Evolutionary conservation across 345 rosid species (phyloP).

Genomic region (Iberis pinnata): DNA sequence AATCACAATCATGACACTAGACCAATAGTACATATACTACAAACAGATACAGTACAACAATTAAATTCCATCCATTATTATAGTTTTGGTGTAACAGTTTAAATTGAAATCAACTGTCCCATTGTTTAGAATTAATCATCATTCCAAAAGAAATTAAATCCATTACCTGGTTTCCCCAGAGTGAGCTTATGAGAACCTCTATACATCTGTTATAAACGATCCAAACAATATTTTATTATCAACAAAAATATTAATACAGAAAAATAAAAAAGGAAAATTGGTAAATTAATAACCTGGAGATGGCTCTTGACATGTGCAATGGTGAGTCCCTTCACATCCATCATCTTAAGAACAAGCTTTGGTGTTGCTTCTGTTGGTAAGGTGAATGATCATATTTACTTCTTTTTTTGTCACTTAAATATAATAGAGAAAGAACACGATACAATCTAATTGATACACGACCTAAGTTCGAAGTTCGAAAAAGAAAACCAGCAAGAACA

Average conservation of each 20-base stretch:
- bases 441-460: too few relatives aligned
- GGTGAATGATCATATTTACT: too few relatives aligned
- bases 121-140: too few relatives aligned
- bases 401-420: too few relatives aligned
- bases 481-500: too few relatives aligned
- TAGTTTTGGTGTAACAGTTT: background rate
- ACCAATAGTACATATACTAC: slow-evolving; percentile 31
- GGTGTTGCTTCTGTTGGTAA: slow-evolving; percentile 82
- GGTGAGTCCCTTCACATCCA: slow-evolving; percentile 97
- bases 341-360: slow-evolving; percentile 88
- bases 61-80: slow-evolving; percentile 30
- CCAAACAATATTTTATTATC: slow-evolving; percentile 8
- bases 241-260: background rate
- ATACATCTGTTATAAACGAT: slow-evolving; percentile 52
- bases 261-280: background rate
- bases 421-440: too few relatives aligned
- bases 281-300: slow-evolving; percentile 59
- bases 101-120: too few relatives aligned
- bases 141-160: slow-evolving; percentile 4
- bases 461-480: too few relatives aligned
- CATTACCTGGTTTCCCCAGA: slow-evolving; percentile 58
- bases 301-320: slow-evolving; percentile 98
- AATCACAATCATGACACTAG: slow-evolving; percentile 34
- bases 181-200: slow-evolving; percentile 82
- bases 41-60: slow-evolving; percentile 28